Conservation (phyloP, 345 rosid species). For the Populus simonii region DNA sequence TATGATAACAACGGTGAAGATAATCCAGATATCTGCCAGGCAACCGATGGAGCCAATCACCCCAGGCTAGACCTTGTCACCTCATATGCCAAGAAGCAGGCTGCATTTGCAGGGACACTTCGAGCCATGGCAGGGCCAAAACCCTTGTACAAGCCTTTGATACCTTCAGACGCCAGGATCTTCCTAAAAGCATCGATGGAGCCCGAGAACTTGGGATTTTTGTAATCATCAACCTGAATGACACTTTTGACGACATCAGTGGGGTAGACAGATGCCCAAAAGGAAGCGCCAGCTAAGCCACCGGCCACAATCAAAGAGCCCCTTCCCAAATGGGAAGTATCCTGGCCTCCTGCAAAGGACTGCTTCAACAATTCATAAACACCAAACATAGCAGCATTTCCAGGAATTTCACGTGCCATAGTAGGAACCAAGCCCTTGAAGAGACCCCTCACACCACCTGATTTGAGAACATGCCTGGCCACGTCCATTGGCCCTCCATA, state of each 20-base stretch:
- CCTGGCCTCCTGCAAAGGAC: constrained; percentile 75
- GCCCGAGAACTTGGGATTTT: constrained; percentile 72
- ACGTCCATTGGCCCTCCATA: constrained; percentile 97
- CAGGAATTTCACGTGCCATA: constrained; percentile 88
- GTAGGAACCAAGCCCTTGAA: constrained; percentile 96
- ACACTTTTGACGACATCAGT: constrained; percentile 95
- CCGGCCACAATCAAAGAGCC: constrained; percentile 82
- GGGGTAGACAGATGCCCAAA: constrained; percentile 85
- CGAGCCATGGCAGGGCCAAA: constrained; percentile 95
- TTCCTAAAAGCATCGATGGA: constrained; percentile 67
- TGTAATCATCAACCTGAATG: constrained; percentile 86
- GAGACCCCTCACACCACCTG: constrained; percentile 77
- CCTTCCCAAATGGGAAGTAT: constrained; percentile 83
- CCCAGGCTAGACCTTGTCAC: constrained; percentile 80
- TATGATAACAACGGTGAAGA: constrained; percentile 5
- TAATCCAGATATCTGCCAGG: not conserved
- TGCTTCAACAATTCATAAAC: constrained; percentile 78
- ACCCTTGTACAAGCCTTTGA: constrained; percentile 92
- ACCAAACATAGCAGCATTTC: constrained; percentile 90
- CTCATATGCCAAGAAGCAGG: constrained; percentile 93
- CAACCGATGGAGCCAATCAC: constrained; percentile 22
- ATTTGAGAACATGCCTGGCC: constrained; percentile 74
- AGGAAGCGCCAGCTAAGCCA: constrained; percentile 85
- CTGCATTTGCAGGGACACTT: constrained; percentile 97
- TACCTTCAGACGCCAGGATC: constrained; percentile 74